Evolutionary conservation across 2,329 filamentous ascomycete genomes (phyloP), one percentile per base, ranked within the genome.

Genomic region (Stemphylium lycopersici): DNA sequence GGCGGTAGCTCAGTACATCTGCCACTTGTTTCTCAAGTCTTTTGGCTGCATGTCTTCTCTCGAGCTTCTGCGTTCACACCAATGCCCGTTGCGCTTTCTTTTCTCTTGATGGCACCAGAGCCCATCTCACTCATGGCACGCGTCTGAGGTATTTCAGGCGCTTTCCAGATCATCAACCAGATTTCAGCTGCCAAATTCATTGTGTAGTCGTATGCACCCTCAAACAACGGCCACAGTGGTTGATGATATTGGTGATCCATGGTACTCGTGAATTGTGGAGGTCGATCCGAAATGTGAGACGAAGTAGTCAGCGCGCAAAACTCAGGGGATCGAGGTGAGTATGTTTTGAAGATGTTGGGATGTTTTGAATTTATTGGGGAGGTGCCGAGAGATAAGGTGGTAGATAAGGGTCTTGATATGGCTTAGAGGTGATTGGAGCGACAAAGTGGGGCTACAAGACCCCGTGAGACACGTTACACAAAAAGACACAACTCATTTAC

Each of bases 181-280:
- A 46, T 47, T 12, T 64, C 61, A 13, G 55, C 55, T 11, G 49
- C 52, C 4, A 64, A 6, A 16, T 64, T 62, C 42, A 59, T 52
- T 3, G 45, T 54, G 29, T 62, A 60, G 13, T 62, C 58, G 10
- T 54, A 54, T 11, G 59, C 50, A 36, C 61, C 61, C 26, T 64
- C 56, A 7, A 64, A 20, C 46, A 64, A 52, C 1, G 61, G 61
- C 61, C 59, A 62, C 6, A 60, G 55, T 1, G 59, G 61, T 39
- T 64, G 61, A 34, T 62, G 45, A 32, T 60, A 18, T 11, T 64
- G 55, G 15, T 64, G 59, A 34, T 64, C 61, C 61, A 62, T 64
- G 2, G 15, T 16, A n/a, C 37, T 8, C 12, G 44, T 32, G 26
- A 29, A 7, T 29, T 29, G 26, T 29, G 7, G 8, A 2, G 26